Percentiles rank a stretch among this genome's conserved stretches.
Evolutionary conservation across 139 green algal genomes (phyloP).

Genomic region (Volvox africanus): DNA sequence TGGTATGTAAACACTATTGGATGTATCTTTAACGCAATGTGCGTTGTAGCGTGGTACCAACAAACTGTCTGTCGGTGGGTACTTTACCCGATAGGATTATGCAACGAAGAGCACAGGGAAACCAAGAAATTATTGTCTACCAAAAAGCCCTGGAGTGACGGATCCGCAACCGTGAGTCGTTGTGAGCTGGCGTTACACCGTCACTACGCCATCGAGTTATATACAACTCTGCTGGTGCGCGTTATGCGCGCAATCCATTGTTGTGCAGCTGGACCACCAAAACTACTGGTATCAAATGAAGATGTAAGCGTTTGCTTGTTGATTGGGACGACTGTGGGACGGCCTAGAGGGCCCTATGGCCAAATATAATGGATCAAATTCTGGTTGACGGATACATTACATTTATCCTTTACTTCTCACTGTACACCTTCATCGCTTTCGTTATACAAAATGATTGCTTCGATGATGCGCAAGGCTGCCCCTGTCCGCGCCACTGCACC

Average conservation of each 20-base stretch:
- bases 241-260: too few relatives aligned
- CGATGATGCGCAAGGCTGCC: slow-evolving; percentile 36
- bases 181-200: neutral
- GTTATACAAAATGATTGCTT: slow-evolving; percentile 27
- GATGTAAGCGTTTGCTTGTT: neutral
- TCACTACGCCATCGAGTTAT: neutral
- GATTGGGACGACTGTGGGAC: neutral
- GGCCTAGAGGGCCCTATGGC: neutral
- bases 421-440: neutral
- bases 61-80: too few relatives aligned
- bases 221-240: neutral
- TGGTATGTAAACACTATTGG: too few relatives aligned
- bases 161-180: too few relatives aligned
- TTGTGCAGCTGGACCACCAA: neutral
- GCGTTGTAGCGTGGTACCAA: too few relatives aligned
- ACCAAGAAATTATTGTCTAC: too few relatives aligned
- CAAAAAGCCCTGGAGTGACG: too few relatives aligned
- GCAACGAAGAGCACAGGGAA: too few relatives aligned
- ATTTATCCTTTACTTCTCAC: neutral
- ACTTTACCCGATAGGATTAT: too few relatives aligned
- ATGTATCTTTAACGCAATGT: too few relatives aligned
- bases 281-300: neutral
- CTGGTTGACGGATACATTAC: neutral
- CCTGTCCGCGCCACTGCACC: neutral
- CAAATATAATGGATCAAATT: slow-evolving; percentile 12